These are phyloP conservation scores for Escallonia rubra DNA, from an alignment of 129 eudicot genomes.

Conservation along the genomic window DNA sequence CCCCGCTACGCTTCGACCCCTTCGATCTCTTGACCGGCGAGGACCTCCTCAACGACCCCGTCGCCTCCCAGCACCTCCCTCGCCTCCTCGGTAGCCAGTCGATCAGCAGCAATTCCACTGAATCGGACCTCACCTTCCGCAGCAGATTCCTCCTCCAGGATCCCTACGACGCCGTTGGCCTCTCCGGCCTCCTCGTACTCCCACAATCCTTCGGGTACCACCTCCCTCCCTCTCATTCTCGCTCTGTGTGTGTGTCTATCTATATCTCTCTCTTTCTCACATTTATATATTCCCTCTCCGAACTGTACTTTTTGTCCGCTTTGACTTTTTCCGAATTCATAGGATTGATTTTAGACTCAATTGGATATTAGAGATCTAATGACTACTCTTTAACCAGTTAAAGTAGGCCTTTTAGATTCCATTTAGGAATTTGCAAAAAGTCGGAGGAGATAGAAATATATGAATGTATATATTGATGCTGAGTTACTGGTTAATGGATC, in stretches of 20 bases:
- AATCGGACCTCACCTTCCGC: constrained; percentile 66
- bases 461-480: too few species aligned
- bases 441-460: too few species aligned
- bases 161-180: constrained; percentile 71
- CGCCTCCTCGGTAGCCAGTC: constrained; percentile 30
- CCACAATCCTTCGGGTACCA: constrained; percentile 90
- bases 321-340: too few species aligned
- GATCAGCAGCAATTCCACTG: constrained; percentile 10
- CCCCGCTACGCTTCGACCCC: constrained; percentile 81
- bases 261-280: too few species aligned
- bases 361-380: too few species aligned
- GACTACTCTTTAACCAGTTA: too few species aligned
- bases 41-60: constrained; percentile 63
- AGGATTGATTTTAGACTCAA: too few species aligned
- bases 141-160: constrained; percentile 57
- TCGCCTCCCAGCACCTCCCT: constrained; percentile 49
- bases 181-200: constrained; percentile 85
- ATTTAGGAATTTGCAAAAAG: too few species aligned
- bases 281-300: too few species aligned
- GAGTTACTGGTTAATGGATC: too few species aligned
- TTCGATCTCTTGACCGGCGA: constrained; percentile 80
- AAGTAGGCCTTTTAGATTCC: too few species aligned
- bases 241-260: neutral
- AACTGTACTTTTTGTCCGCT: too few species aligned
- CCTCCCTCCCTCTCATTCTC: neutral